These are phyloP conservation scores for Cucumis melo DNA, from an alignment of 306 rosid species.

Conservation along the genomic window DNA sequence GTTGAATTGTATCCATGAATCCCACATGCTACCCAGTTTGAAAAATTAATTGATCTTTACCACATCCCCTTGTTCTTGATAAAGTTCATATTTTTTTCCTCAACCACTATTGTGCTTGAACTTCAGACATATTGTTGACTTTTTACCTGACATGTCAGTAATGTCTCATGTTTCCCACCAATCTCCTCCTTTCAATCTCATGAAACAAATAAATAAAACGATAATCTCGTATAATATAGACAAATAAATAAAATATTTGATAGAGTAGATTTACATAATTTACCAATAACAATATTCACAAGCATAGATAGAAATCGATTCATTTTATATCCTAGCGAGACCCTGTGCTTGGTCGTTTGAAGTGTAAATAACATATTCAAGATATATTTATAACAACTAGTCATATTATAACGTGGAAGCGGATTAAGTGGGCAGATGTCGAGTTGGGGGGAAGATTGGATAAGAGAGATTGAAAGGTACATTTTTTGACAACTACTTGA, in stretches of 20 bases:
- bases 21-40: neutral
- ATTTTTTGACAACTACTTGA: neutral
- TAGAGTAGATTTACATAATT: too few species aligned
- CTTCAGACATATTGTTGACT: neutral
- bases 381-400: neutral
- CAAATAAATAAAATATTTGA: too few species aligned
- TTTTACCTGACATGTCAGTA: constrained; percentile 1
- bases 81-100: neutral
- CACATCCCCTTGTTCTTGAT: neutral
- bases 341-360: too few species aligned
- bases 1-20: neutral
- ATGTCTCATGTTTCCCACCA: neutral
- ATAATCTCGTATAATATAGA: too few species aligned
- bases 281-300: too few species aligned
- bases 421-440: neutral
- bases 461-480: neutral
- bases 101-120: neutral
- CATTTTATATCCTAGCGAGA: too few species aligned
- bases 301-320: too few species aligned
- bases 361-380: too few species aligned
- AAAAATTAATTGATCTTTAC: neutral
- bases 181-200: neutral
- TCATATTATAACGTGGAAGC: neutral
- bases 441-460: neutral
- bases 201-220: too few species aligned